phyloP scores from a whole-genome alignment of 2,329 filamentous ascomycete species.

The Neopestalotiopsis clavispora region DNA sequence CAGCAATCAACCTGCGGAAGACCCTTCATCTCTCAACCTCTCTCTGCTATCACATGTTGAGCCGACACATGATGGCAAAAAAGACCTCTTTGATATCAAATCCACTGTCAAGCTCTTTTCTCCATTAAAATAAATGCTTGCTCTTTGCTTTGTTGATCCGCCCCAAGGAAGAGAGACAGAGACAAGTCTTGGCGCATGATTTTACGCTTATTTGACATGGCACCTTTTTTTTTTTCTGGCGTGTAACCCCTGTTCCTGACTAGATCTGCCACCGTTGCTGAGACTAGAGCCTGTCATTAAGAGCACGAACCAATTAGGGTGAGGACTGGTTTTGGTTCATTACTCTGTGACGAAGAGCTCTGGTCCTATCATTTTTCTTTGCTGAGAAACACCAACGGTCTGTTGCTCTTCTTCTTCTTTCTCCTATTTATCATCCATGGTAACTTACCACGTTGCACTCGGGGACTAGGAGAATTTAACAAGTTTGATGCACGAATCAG shows the following conservation, averaged over 20 bases:
- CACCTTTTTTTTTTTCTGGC: background rate
- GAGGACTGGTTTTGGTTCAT: background rate
- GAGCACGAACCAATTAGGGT: background rate
- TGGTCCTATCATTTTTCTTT: background rate
- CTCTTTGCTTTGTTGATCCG: background rate
- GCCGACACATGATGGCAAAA: background rate
- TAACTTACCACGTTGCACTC: background rate
- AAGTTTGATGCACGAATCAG: background rate
- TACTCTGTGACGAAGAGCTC: background rate
- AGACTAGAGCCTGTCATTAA: background rate
- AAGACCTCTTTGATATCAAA: too few relatives aligned
- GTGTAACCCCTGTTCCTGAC: background rate
- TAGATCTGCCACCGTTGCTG: conserved; percentile 1
- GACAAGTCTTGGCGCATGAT: background rate
- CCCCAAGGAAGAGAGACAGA: background rate
- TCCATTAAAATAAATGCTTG: background rate
- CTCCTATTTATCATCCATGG: background rate
- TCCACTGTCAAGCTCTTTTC: background rate
- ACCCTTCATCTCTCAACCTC: background rate
- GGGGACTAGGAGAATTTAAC: background rate
- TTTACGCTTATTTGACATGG: background rate
- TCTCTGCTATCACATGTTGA: background rate
- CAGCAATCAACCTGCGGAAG: background rate
- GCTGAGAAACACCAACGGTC: background rate
- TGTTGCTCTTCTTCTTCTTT: background rate